Conservation (phyloP, 2,329 filamentous ascomycete species). For the Cladophialophora bantiana region DNA sequence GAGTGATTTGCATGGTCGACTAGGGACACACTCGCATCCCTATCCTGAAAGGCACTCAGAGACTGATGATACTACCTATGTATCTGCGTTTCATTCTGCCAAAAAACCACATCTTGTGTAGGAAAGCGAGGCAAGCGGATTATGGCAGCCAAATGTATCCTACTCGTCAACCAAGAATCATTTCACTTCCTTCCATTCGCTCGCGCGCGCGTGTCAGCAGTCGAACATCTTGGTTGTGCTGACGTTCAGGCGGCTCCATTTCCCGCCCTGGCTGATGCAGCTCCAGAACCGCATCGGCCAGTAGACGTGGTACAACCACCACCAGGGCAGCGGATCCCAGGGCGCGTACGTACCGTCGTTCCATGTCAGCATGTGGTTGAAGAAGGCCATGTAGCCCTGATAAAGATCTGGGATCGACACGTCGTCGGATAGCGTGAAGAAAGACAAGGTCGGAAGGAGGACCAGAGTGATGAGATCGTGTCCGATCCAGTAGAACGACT, state of each 20-base stretch:
- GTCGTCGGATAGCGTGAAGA: constrained; percentile 43
- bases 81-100: too few species aligned
- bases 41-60: too few species aligned
- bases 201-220: constrained; percentile 30
- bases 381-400: constrained; percentile 44
- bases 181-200: too few species aligned
- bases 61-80: too few species aligned
- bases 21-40: too few species aligned
- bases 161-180: too few species aligned
- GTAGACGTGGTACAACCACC: constrained; percentile 61
- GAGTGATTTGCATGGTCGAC: too few species aligned
- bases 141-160: too few species aligned
- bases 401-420: constrained; percentile 12
- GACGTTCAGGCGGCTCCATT: constrained; percentile 72
- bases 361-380: constrained; percentile 55
- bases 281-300: constrained; percentile 60
- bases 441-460: constrained; percentile 55
- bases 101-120: too few species aligned
- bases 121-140: too few species aligned
- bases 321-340: constrained; percentile 60
- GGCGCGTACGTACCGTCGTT: constrained; percentile 58
- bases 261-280: constrained; percentile 54
- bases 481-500: constrained; percentile 68
- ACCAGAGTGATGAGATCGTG: constrained; percentile 67
- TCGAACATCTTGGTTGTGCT: constrained; percentile 69